phyloP scores from a whole-genome alignment of 129 eudicot genomes.

The Gnaphalium uliginosum region DNA sequence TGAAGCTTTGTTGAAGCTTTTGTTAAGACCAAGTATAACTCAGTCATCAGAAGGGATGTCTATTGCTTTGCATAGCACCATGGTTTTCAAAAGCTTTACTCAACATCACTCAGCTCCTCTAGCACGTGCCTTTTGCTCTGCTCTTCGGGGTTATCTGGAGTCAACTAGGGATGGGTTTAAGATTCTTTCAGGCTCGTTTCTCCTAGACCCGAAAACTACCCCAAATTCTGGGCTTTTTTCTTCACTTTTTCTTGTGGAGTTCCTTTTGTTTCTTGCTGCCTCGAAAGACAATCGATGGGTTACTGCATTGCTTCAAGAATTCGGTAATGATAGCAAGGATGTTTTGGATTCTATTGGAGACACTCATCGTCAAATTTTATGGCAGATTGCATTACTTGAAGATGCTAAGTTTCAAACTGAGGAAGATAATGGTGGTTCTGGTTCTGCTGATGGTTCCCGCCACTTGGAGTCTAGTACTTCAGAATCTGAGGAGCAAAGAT shows the following conservation, averaged over 20 bases:
- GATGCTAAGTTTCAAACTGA: constrained; percentile 63
- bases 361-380: constrained; percentile 77
- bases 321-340: constrained; percentile 83
- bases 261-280: constrained; percentile 90
- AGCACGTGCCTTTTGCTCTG: constrained; percentile 92
- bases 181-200: constrained; percentile 64
- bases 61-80: constrained; percentile 91
- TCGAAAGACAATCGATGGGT: constrained; percentile 92
- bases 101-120: constrained; percentile 92
- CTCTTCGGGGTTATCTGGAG: constrained; percentile 70
- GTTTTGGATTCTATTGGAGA: constrained; percentile 85
- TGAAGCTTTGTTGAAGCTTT: constrained; percentile 81
- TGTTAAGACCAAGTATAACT: constrained; percentile 76
- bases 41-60: constrained; percentile 97
- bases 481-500: constrained; percentile 80
- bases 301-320: constrained; percentile 80
- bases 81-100: constrained; percentile 91
- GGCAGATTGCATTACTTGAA: constrained; percentile 93
- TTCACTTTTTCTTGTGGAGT: constrained; percentile 86
- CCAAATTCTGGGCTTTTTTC: constrained; percentile 71
- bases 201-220: constrained; percentile 63
- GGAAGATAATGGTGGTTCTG: constrained; percentile 41
- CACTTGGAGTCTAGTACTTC: constrained; percentile 39
- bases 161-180: constrained; percentile 60
- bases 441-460: constrained; percentile 44